phyloP scores from a whole-genome alignment of 495 filamentous ascomycete genomes.

The Poronia punctata region DNA sequence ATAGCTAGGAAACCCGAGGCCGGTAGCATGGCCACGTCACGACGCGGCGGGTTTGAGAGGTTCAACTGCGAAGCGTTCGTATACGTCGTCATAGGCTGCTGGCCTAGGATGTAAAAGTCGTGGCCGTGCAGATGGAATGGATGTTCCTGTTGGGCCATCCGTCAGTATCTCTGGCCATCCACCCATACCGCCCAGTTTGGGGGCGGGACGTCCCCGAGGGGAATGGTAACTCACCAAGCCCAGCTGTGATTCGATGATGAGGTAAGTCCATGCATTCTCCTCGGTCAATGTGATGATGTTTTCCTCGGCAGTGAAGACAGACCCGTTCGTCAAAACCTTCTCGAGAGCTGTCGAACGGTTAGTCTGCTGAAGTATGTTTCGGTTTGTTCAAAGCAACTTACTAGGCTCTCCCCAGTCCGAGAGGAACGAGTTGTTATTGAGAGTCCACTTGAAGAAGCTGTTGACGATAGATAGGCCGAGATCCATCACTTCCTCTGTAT shows the following conservation, averaged over 20 bases:
- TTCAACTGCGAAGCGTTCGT: conserved; percentile 23
- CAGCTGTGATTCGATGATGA: conserved; percentile 26
- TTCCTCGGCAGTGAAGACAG: conserved; percentile 22
- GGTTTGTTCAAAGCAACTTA: conserved; percentile 2
- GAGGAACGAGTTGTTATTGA: conserved; percentile 35
- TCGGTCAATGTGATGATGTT: conserved; percentile 32
- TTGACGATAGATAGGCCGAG: conserved; percentile 19
- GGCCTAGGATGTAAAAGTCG: conserved; percentile 50
- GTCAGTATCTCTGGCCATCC: conserved; percentile 14
- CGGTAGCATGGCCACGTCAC: conserved; percentile 54
- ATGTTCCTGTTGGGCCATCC: conserved; percentile 16
- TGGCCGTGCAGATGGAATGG: conserved; percentile 54
- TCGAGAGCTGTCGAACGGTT: conserved; percentile 21
- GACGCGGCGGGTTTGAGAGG: conserved; percentile 42
- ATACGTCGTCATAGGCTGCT: conserved; percentile 23
- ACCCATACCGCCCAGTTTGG: conserved; percentile 6
- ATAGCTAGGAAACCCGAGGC: conserved; percentile 41
- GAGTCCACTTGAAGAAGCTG: conserved; percentile 35
- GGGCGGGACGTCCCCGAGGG: conserved; percentile 10
- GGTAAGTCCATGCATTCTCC: conserved; percentile 36
- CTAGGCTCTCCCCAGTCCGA: conserved; percentile 35
- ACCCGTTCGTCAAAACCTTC: conserved; percentile 27
- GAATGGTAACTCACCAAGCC: conserved; percentile 6
- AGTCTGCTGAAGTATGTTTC: not conserved
- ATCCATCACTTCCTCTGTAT: conserved; percentile 17